Base-by-base conservation (phyloP, 129 eudicot species). In the Saposhnikovia divaricata region DNA sequence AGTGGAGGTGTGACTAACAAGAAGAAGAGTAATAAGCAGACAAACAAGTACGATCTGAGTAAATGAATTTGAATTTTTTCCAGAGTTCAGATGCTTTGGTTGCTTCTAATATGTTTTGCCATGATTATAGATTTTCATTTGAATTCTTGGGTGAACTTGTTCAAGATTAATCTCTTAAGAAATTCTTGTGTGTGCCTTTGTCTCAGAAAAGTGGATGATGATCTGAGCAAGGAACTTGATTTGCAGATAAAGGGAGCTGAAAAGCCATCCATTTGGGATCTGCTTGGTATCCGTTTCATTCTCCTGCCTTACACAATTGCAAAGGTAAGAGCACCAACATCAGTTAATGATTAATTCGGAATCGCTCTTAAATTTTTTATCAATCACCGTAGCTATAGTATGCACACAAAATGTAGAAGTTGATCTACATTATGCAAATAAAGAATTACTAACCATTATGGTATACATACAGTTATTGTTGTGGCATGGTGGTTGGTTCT, bases 191-290 rank as follows among this genome's bases (percentile, higher is more conserved):
- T 34, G 27, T 59, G 48, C 74, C 80, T 77, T 44, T 45, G 42
- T 85, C 61, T 78, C 90, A 94, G 98, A 88, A 87, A 92, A 80
- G 38, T 84, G 80, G 89, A 87, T 59, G 98, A 90, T 82, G 98
- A 94, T 70, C 84, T 91, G 44, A 89, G 97, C 90, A 91, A 90
- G 87, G 98, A 91, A 82, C 97, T 94, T 87, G 98, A 94, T 48
- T 80, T 94, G 81, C 98, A 94, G 84, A 94, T 94, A 69, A 94
- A 94, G 84, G 98, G 98, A 53, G 98, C 98, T 75, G 98, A 92
- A 85, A 91, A 89, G 85, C 98, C 98, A 72, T 88, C 96, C 3
- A 55, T 90, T 59, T 94, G 98, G 98, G 93, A 89, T 40, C 96
- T 94, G 78, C 78, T 94, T 83, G 96, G 88, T 76, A 81, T 94